phyloP scores from a whole-genome alignment of 176 grass and related monocot species.

The Saccharum officinarum region DNA sequence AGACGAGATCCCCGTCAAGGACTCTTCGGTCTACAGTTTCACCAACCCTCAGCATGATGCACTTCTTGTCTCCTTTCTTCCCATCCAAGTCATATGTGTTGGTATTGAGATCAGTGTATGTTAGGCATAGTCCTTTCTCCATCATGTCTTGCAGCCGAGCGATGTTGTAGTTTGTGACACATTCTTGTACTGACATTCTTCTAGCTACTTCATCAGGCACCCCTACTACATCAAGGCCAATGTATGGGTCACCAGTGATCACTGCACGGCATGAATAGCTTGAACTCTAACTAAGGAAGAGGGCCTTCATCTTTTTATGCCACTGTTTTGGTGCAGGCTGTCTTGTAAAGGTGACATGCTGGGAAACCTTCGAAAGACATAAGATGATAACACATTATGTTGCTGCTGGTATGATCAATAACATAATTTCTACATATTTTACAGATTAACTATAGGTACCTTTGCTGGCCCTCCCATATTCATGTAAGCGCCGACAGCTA shows the following conservation, averaged over 20 bases:
- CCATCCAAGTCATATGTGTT: slow-evolving; percentile 44
- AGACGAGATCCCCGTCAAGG: slow-evolving; percentile 59
- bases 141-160: slow-evolving; percentile 47
- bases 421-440: neutral
- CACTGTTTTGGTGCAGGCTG: slow-evolving; percentile 46
- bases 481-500: slow-evolving; percentile 49
- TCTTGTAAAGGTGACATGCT: slow-evolving; percentile 28
- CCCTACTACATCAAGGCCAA: slow-evolving; percentile 50
- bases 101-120: slow-evolving; percentile 51
- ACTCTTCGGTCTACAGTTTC: slow-evolving; percentile 55
- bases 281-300: slow-evolving; percentile 70
- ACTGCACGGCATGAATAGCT: slow-evolving; percentile 54
- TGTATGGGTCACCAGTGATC: slow-evolving; percentile 75
- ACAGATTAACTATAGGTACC: slow-evolving; percentile 37
- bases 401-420: slow-evolving; percentile 7
- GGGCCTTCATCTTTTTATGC: slow-evolving; percentile 62
- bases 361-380: slow-evolving; percentile 44
- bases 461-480: slow-evolving; percentile 46
- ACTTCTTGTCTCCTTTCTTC: slow-evolving; percentile 39
- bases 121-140: slow-evolving; percentile 49
- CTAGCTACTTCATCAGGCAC: slow-evolving; percentile 61
- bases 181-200: slow-evolving; percentile 58
- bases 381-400: neutral
- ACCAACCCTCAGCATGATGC: slow-evolving; percentile 46
- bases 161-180: slow-evolving; percentile 52